Percentiles rank a stretch among this genome's conserved stretches.
Conservation (phyloP, 2,329 filamentous ascomycete species). For the Cladosporium colombiae region DNA sequence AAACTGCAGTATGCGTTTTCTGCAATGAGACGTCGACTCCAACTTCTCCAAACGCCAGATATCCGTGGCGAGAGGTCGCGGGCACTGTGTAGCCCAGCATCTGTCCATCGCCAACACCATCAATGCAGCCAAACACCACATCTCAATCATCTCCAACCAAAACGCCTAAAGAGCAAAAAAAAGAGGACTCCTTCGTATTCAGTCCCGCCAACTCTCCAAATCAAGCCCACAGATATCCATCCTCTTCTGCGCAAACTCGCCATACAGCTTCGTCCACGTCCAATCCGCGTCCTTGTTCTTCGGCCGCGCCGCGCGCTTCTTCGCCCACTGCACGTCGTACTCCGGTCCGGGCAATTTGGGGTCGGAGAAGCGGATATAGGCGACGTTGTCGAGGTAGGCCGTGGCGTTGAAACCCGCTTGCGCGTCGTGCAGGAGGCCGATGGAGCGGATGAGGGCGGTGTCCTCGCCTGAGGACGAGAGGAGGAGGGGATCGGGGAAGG, state of each 20-base stretch:
- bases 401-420: constrained; percentile 46
- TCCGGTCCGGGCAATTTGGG: constrained; percentile 53
- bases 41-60: not conserved
- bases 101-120: not conserved
- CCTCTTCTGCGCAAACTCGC: constrained; percentile 50
- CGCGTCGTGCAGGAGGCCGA: constrained; percentile 34
- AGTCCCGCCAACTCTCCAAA: constrained; percentile 45
- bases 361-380: constrained; percentile 51
- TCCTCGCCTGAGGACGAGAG: constrained; percentile 29
- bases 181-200: not conserved
- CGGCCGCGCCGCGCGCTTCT: constrained; percentile 45
- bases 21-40: not conserved
- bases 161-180: not conserved
- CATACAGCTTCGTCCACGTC: constrained; percentile 53
- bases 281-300: constrained; percentile 48
- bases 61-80: not conserved
- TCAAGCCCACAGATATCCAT: constrained; percentile 57
- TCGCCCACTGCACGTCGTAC: constrained; percentile 49
- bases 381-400: constrained; percentile 44
- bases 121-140: not conserved
- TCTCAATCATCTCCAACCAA: not conserved
- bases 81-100: constrained; percentile 12
- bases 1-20: not conserved
- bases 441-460: constrained; percentile 34
- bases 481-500: constrained; percentile 32